These are phyloP conservation scores for Paecilomyces variotii DNA, from an alignment of 2,329 filamentous ascomycete genomes.

Conservation along the genomic window DNA sequence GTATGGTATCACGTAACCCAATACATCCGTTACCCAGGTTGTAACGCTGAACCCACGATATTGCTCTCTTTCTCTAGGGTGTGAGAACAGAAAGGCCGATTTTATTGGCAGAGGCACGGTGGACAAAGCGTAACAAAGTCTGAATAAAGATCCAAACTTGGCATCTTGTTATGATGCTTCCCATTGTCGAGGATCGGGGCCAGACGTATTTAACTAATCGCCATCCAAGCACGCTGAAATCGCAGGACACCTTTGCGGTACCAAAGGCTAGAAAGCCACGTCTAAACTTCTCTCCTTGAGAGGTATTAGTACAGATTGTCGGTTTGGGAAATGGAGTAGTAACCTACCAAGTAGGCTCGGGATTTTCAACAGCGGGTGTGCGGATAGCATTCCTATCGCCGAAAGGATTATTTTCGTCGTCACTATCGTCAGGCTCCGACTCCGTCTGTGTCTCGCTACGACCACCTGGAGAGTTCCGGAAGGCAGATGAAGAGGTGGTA, in stretches of 20 bases:
- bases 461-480: conserved; percentile 11
- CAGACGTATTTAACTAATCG: not conserved
- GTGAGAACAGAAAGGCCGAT: not conserved
- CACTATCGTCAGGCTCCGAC: conserved; percentile 48
- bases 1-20: too few species aligned
- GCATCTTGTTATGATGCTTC: not conserved
- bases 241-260: not conserved
- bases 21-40: too few species aligned
- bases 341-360: conserved; percentile 28
- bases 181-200: not conserved
- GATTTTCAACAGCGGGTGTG: conserved; percentile 23
- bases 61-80: too few species aligned
- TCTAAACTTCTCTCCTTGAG: not conserved
- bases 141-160: not conserved
- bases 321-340: not conserved
- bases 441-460: conserved; percentile 51
- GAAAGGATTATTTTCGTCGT: conserved; percentile 83
- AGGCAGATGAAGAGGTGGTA: not conserved
- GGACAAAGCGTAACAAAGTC: not conserved
- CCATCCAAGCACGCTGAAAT: not conserved
- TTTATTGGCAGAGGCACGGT: not conserved
- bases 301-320: not conserved
- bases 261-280: not conserved
- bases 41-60: too few species aligned
- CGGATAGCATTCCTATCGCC: conserved; percentile 64